phyloP scores from a whole-genome alignment of 148 eudicot species.

The Rhododendron simsii region DNA sequence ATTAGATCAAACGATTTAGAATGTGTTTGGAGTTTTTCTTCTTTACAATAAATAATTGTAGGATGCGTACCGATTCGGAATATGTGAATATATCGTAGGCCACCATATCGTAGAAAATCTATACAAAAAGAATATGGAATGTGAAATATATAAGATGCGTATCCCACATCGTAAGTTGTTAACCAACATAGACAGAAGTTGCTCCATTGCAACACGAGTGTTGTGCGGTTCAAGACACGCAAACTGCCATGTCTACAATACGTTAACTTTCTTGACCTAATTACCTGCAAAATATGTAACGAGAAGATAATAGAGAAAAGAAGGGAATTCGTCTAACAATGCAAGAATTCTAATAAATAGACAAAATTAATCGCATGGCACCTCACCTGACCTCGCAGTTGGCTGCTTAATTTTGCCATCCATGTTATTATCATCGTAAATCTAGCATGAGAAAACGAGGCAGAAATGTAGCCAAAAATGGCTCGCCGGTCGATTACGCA shows the following conservation, averaged over 20 bases:
- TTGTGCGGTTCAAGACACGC: not conserved
- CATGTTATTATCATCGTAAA: constrained; percentile 9
- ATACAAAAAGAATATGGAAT: too few relatives aligned
- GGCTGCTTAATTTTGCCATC: not conserved
- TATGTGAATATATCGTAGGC: too few relatives aligned
- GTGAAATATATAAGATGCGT: too few relatives aligned
- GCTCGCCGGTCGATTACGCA: constrained; percentile 23
- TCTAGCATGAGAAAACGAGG: constrained; percentile 42
- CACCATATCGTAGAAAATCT: too few relatives aligned
- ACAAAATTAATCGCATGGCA: not conserved
- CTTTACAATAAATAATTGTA: too few relatives aligned
- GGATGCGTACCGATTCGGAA: too few relatives aligned
- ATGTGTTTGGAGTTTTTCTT: too few relatives aligned
- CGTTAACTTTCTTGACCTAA: too few relatives aligned
- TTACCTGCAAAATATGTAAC: not conserved
- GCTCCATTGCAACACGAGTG: not conserved
- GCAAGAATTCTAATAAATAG: not conserved
- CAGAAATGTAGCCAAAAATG: constrained; percentile 27
- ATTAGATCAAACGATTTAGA: too few relatives aligned
- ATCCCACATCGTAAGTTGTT: too few relatives aligned
- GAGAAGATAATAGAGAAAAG: not conserved
- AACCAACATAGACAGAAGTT: not conserved
- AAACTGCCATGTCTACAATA: not conserved
- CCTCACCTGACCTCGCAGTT: not conserved
- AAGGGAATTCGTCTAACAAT: not conserved